Conservation (phyloP, 2,329 filamentous ascomycete species). For the Xylariaceae sp. region DNA sequence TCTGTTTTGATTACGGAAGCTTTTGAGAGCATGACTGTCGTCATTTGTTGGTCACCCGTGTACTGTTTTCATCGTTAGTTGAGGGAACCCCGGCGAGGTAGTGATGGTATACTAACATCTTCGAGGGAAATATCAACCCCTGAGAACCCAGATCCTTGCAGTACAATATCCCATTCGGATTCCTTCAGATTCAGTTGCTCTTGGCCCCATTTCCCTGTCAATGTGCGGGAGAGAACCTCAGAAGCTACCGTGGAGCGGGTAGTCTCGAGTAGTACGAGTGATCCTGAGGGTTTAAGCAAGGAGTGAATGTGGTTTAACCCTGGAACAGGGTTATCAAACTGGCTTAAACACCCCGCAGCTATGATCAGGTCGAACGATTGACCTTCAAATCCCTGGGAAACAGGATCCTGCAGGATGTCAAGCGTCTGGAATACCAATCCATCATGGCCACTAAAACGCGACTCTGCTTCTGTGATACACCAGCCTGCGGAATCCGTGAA, state of each 20-base stretch:
- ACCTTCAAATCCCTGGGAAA: slow-evolving; percentile 2
- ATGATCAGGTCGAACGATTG: slow-evolving; percentile 13
- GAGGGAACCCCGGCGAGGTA: no score
- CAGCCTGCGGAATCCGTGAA: slow-evolving; percentile 13
- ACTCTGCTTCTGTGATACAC: slow-evolving; percentile 14
- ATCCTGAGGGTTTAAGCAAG: slow-evolving; percentile 13
- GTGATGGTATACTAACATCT: no score
- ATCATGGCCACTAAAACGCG: neutral
- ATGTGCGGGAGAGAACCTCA: slow-evolving; percentile 10
- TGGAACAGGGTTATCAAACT: neutral
- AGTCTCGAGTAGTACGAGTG: slow-evolving; percentile 3
- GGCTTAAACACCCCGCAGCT: slow-evolving; percentile 1
- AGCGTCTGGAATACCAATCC: slow-evolving; percentile 11
- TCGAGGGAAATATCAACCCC: slow-evolving; percentile 14
- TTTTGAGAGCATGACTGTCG: slow-evolving; percentile 9
- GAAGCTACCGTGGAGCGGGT: neutral
- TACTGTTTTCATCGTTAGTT: no score
- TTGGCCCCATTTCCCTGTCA: slow-evolving; percentile 12
- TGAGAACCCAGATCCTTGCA: slow-evolving; percentile 11
- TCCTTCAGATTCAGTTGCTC: neutral
- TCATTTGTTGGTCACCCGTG: neutral
- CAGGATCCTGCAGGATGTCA: slow-evolving; percentile 6
- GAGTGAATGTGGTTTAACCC: slow-evolving; percentile 6
- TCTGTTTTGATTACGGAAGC: neutral
- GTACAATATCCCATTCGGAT: neutral